phyloP scores from a whole-genome alignment of 495 filamentous ascomycete genomes.

The Penicillium coprophilum region DNA sequence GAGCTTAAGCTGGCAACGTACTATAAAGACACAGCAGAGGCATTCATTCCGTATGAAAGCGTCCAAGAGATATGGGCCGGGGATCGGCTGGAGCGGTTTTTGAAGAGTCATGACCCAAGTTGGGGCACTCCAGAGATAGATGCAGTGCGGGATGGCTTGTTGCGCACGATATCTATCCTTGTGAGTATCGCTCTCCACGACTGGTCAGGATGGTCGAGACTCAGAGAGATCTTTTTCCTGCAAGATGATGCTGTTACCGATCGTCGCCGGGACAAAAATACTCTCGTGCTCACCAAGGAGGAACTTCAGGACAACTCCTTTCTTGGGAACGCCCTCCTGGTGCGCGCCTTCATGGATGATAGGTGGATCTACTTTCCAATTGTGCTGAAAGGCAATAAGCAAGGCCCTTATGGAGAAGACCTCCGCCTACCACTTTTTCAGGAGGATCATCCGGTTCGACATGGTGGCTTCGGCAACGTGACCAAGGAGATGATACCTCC shows the following conservation, averaged over 20 bases:
- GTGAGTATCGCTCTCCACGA: not conserved
- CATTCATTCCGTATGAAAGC: not conserved
- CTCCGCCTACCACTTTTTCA: not conserved
- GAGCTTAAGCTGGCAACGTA: not conserved
- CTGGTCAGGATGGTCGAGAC: slow-evolving; percentile 5
- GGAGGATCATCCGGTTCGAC: not conserved
- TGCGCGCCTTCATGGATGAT: not conserved
- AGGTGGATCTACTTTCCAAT: not conserved
- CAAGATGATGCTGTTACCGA: not conserved
- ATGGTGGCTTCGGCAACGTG: not conserved
- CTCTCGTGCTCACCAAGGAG: not conserved
- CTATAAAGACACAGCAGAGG: not conserved
- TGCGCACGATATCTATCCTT: slow-evolving; percentile 5
- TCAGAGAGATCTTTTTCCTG: slow-evolving; percentile 4
- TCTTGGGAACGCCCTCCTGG: not conserved
- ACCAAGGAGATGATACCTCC: not conserved
- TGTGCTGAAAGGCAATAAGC: not conserved
- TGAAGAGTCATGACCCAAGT: not conserved
- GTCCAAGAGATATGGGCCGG: slow-evolving; percentile 7
- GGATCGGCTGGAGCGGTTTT: not conserved
- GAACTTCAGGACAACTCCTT: slow-evolving; percentile 1
- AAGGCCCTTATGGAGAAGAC: not conserved
- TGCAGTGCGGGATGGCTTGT: not conserved
- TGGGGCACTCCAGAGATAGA: not conserved
- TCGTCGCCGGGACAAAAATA: slow-evolving; percentile 1